Evolutionary conservation across 257 asterid genomes (phyloP).

Genomic region (Solanum acaule): DNA sequence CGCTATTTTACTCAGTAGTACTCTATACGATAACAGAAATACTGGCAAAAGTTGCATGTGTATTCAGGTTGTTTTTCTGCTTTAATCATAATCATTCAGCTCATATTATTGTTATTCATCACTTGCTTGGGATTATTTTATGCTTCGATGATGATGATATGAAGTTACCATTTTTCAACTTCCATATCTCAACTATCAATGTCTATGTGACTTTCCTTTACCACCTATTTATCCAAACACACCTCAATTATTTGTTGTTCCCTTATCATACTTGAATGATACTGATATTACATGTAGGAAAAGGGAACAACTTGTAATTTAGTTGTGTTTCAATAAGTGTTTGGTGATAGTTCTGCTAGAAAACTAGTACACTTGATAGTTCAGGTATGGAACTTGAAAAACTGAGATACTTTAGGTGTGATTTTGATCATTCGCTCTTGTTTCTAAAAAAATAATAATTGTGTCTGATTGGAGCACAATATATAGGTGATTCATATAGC

Average conservation of each 20-base stretch:
- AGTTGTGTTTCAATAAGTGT: no score
- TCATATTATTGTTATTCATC: no score
- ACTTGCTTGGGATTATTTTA: not conserved
- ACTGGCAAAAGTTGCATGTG: constrained; percentile 13
- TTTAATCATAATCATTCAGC: not conserved
- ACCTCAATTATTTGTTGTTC: not conserved
- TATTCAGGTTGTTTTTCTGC: constrained; percentile 17
- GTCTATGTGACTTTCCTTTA: no score
- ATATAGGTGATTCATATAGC: not conserved
- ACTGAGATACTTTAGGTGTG: not conserved
- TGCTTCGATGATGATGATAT: not conserved
- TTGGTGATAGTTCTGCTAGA: not conserved
- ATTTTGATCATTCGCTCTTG: not conserved
- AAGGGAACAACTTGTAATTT: not conserved
- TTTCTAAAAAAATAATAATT: not conserved
- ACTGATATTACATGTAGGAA: not conserved
- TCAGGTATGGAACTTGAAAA: not conserved
- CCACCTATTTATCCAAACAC: not conserved
- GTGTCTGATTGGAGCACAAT: not conserved
- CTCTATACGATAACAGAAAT: constrained; percentile 4
- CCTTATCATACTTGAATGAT: not conserved
- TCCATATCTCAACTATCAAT: no score
- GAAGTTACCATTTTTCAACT: not conserved
- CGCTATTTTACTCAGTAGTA: constrained; percentile 10
- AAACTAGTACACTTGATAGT: not conserved